Evolutionary conservation across 2,329 filamentous ascomycete genomes (phyloP).

Genomic region (Pseudocercospora cruenta): DNA sequence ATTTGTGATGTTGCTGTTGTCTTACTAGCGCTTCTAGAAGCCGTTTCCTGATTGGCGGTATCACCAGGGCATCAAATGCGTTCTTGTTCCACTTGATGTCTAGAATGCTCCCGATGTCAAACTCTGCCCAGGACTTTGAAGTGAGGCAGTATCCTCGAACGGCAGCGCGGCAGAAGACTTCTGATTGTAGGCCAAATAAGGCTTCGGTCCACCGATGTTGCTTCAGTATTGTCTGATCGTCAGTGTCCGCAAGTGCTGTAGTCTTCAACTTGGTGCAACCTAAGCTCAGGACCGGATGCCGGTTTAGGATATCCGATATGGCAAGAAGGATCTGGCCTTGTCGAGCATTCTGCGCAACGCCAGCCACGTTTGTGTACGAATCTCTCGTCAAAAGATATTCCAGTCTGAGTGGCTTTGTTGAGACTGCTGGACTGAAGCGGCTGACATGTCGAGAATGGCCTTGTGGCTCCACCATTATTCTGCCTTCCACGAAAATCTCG

Average conservation of each 20-base stretch:
- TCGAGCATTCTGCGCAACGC: constrained; percentile 4
- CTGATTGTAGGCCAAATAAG: constrained; percentile 17
- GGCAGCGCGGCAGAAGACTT: constrained; percentile 24
- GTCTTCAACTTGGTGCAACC: constrained; percentile 7
- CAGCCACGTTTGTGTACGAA: constrained; percentile 12
- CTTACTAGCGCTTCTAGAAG: constrained; percentile 24
- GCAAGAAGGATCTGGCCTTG: constrained; percentile 11
- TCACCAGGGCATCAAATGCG: constrained; percentile 25
- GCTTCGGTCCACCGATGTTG: constrained; percentile 22
- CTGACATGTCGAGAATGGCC: constrained; percentile 18
- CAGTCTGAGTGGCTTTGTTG: constrained; percentile 19
- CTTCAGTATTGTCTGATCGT: constrained; percentile 10
- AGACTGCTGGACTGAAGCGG: constrained; percentile 20
- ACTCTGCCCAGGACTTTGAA: constrained; percentile 27
- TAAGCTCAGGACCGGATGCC: constrained; percentile 14
- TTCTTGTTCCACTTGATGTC: constrained; percentile 25
- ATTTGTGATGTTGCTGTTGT: constrained; percentile 22
- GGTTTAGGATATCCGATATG: constrained; percentile 13
- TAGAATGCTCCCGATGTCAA: constrained; percentile 20
- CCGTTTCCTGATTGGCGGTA: constrained; percentile 25
- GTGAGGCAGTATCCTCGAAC: constrained; percentile 22
- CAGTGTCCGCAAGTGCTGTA: neutral
- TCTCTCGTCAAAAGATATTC: constrained; percentile 22
- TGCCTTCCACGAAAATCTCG: constrained; percentile 21
- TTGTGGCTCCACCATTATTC: constrained; percentile 21